A percentile compares a stretch with the other conserved stretches of the same genome.
Conservation (phyloP, 805 yeast species). For the Dipodascopsis uninucleata region DNA sequence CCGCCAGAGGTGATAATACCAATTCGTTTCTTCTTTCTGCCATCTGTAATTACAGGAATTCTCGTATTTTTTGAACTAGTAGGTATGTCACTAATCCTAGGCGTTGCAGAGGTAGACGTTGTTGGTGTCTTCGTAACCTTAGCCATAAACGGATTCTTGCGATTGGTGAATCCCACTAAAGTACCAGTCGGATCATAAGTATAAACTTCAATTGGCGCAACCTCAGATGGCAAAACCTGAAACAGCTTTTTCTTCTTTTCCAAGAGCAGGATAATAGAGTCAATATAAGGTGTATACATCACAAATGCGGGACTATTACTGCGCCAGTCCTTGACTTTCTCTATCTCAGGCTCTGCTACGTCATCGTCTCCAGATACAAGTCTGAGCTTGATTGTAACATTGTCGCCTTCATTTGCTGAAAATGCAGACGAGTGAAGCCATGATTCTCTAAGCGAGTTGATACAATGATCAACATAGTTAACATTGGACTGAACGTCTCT, state of each 20-base stretch:
- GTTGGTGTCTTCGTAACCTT: conserved; percentile 13
- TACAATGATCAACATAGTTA: conserved; percentile 26
- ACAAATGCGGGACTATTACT: conserved; percentile 44
- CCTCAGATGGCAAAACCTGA: conserved; percentile 67
- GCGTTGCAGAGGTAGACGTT: conserved; percentile 2
- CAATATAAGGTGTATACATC: conserved; percentile 46
- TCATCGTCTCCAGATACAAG: conserved; percentile 15
- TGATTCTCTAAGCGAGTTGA: conserved; percentile 29
- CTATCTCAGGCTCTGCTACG: conserved; percentile 24
- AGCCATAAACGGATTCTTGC: conserved; percentile 33
- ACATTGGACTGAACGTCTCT: conserved; percentile 21
- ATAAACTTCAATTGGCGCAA: conserved; percentile 72
- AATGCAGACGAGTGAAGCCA: conserved; percentile 37
- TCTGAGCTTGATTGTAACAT: conserved; percentile 29
- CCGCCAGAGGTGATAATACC: conserved; percentile 99
- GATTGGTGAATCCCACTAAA: conserved; percentile 72
- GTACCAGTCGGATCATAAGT: conserved; percentile 81
- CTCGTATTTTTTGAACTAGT: not conserved
- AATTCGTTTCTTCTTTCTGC: conserved; percentile 49
- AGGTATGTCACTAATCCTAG: not conserved
- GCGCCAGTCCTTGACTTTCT: conserved; percentile 47
- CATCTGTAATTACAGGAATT: conserved; percentile 6
- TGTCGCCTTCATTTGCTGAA: conserved; percentile 35
- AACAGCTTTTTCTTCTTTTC: conserved; percentile 37
- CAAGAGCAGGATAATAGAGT: conserved; percentile 38